A percentile compares a stretch with the other conserved stretches of the same genome.
Evolutionary conservation across 768 basidiomycete species (phyloP).

Genomic region (Serendipita vermifera): DNA sequence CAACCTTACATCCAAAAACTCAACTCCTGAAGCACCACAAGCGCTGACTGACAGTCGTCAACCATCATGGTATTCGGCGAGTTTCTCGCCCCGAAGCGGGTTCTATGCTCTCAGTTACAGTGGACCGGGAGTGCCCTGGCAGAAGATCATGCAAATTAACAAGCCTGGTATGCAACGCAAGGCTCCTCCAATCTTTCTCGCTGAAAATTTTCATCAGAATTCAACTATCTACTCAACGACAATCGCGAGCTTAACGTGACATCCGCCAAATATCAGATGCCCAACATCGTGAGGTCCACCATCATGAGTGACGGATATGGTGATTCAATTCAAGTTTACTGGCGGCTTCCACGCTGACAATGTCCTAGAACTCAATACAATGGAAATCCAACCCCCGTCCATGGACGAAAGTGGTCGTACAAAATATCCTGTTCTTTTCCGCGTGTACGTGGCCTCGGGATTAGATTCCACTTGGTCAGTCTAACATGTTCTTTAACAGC

Average conservation of each 20-base stretch:
- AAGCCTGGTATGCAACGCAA: constrained; percentile 28
- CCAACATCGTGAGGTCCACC: constrained; percentile 56
- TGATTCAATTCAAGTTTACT: constrained; percentile 25
- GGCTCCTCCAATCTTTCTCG: not conserved
- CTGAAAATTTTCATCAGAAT: constrained; percentile 23
- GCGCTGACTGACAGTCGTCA: constrained; percentile 37
- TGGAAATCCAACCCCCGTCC: constrained; percentile 79
- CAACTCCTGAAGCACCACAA: constrained; percentile 28
- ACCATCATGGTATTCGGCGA: constrained; percentile 47
- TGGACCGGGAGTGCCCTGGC: constrained; percentile 81
- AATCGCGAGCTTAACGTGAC: constrained; percentile 56
- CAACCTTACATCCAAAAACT: constrained; percentile 15
- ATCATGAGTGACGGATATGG: constrained; percentile 74
- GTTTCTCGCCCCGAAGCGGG: constrained; percentile 75
- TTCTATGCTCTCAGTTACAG: constrained; percentile 71
- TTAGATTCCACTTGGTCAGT: not conserved
- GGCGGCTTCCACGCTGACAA: constrained; percentile 10
- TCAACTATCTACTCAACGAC: constrained; percentile 52
- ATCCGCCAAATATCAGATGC: constrained; percentile 53
- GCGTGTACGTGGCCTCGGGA: constrained; percentile 38
- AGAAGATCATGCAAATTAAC: constrained; percentile 53
- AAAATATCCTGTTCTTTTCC: constrained; percentile 89
- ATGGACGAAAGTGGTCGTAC: constrained; percentile 94
- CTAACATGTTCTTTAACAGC: constrained; percentile 26
- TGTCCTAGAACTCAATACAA: constrained; percentile 65